A percentile compares a stretch with the other conserved stretches of the same genome.
Conservation (phyloP, 2,329 filamentous ascomycete species). For the Colletotrichum sp. region DNA sequence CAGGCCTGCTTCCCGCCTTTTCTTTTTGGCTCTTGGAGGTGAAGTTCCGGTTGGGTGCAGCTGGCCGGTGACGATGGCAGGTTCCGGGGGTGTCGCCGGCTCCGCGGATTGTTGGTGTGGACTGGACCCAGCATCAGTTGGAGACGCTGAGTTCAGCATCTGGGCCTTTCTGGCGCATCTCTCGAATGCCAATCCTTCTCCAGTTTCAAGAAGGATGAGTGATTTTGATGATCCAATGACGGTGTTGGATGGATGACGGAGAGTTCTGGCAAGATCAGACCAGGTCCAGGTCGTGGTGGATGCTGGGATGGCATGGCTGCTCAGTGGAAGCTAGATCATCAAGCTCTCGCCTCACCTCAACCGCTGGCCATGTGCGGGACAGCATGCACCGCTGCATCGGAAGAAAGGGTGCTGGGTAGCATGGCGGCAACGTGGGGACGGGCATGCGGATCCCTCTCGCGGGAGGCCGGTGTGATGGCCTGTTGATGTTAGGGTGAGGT, state of each 20-base stretch:
- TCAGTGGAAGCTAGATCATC: not conserved
- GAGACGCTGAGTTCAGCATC: not conserved
- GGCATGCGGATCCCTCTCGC: not conserved
- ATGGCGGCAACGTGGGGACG: constrained; percentile 5
- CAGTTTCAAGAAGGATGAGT: not conserved
- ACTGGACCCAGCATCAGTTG: not conserved
- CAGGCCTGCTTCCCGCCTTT: not conserved
- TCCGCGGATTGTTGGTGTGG: not conserved
- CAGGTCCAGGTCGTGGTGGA: not conserved
- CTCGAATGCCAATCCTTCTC: not conserved
- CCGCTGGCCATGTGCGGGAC: not conserved
- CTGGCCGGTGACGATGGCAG: not conserved
- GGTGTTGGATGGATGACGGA: not conserved
- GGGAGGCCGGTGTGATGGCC: not conserved
- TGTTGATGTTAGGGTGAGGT: not conserved
- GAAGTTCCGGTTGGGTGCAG: not conserved
- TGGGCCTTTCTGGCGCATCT: not conserved
- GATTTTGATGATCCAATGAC: not conserved
- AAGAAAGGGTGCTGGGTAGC: not conserved
- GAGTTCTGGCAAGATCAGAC: not conserved
- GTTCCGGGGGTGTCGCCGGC: not conserved
- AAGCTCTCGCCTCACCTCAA: not conserved
- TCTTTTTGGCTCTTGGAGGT: not conserved
- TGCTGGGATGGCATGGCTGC: not conserved
- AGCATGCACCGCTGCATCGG: not conserved